Evolutionary conservation across 208 protist species (phyloP).

Genomic region (Leishmania lainsoni): DNA sequence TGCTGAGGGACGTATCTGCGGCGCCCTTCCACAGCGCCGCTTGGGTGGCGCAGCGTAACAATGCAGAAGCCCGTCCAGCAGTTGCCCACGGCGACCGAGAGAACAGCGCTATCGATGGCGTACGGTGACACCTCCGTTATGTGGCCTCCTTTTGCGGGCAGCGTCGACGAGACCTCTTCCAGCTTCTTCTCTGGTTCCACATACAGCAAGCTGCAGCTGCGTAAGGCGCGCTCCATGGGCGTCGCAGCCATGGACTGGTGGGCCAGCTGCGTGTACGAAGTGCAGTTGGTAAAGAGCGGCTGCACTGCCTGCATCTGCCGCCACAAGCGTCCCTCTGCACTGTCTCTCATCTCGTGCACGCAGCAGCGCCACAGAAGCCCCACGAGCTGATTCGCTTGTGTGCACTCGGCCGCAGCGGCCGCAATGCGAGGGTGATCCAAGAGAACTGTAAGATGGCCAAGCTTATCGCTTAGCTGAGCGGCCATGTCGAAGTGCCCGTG

Average conservation of each 20-base stretch:
- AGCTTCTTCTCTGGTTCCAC: slow-evolving; percentile 17
- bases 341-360: slow-evolving; percentile 23
- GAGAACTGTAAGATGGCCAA: slow-evolving; percentile 37
- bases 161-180: neutral
- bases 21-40: slow-evolving; percentile 50
- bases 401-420: slow-evolving; percentile 30
- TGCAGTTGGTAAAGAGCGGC: slow-evolving; percentile 13
- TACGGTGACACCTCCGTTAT: slow-evolving; percentile 19
- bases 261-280: slow-evolving; percentile 5
- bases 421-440: slow-evolving; percentile 33
- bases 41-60: slow-evolving; percentile 52
- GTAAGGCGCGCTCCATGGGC: slow-evolving; percentile 28
- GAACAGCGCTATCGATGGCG: slow-evolving; percentile 24
- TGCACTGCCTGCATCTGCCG: slow-evolving; percentile 13
- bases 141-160: slow-evolving; percentile 7
- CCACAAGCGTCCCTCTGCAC: slow-evolving; percentile 26
- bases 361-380: slow-evolving; percentile 10
- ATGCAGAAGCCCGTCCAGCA: slow-evolving; percentile 27
- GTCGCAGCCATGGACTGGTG: slow-evolving; percentile 8
- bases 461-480: slow-evolving; percentile 20
- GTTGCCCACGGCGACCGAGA: slow-evolving; percentile 24
- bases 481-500: slow-evolving; percentile 30
- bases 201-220: slow-evolving; percentile 21
- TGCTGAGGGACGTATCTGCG: slow-evolving; percentile 27
- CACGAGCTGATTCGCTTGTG: slow-evolving; percentile 26